Evolutionary conservation across 345 rosid species (phyloP).

Genomic region (Hevea brasiliensis): DNA sequence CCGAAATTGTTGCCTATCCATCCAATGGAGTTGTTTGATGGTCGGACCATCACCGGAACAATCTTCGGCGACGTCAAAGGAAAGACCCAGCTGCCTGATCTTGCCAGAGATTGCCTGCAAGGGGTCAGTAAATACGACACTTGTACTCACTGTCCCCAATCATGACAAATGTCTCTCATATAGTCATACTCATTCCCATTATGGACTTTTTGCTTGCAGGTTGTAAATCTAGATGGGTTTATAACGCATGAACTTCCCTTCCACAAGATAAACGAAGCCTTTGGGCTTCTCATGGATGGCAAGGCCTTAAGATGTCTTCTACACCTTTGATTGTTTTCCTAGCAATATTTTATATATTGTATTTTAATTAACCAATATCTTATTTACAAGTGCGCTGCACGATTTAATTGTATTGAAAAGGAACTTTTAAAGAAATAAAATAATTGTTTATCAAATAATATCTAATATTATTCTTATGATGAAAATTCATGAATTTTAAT

Average conservation of each 20-base stretch:
- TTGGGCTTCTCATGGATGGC: slow-evolving; percentile 35
- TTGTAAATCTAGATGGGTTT: slow-evolving; percentile 30
- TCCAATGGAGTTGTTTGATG: slow-evolving; percentile 51
- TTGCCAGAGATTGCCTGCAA: slow-evolving; percentile 30
- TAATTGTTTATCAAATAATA: too few species aligned
- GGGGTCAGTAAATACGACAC: slow-evolving; percentile 22
- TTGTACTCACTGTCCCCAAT: too few species aligned
- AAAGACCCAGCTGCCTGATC: slow-evolving; percentile 33
- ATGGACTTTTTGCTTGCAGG: slow-evolving; percentile 16
- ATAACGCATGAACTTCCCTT: slow-evolving; percentile 40
- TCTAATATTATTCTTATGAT: too few species aligned
- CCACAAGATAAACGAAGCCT: slow-evolving; percentile 40
- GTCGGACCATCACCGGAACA: slow-evolving; percentile 28
- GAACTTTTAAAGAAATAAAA: too few species aligned
- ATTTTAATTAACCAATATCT: too few species aligned
- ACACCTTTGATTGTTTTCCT: slow-evolving; percentile 15
- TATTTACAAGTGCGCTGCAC: too few species aligned
- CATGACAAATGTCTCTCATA: too few species aligned
- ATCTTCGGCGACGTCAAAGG: slow-evolving; percentile 36
- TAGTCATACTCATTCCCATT: too few species aligned
- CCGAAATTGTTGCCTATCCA: slow-evolving; percentile 26
- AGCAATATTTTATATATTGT: neutral
- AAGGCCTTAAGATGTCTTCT: slow-evolving; percentile 44
- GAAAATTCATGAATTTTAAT: too few species aligned
- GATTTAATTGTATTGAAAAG: too few species aligned